phyloP scores from a whole-genome alignment of 1,139 yeast species.

The Blastobotrys petasosporus region DNA sequence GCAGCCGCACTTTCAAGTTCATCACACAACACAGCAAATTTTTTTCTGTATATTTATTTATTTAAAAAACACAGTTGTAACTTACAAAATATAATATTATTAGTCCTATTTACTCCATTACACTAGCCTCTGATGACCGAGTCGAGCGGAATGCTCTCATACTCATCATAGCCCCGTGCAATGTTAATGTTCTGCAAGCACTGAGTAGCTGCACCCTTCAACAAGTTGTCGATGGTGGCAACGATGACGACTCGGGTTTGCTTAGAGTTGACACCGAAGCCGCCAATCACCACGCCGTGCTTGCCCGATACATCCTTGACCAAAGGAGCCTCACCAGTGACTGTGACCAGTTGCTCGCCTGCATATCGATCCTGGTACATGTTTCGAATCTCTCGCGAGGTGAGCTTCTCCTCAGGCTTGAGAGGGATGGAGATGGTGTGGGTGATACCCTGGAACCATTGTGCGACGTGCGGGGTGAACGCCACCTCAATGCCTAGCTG shows the following conservation, averaged over 20 bases:
- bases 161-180: slow-evolving; percentile 85
- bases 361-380: slow-evolving; percentile 84
- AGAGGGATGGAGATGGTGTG: slow-evolving; percentile 89
- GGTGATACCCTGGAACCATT: slow-evolving; percentile 98
- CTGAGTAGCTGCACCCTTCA: slow-evolving; percentile 98
- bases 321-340: slow-evolving; percentile 85
- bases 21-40: too few species aligned
- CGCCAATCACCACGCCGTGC: slow-evolving; percentile 93
- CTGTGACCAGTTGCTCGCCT: slow-evolving; percentile 78
- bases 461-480: slow-evolving; percentile 95
- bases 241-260: slow-evolving; percentile 90
- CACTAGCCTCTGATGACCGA: slow-evolving; percentile 25
- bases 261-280: slow-evolving; percentile 84
- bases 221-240: slow-evolving; percentile 89
- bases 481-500: slow-evolving; percentile 78
- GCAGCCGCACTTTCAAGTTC: too few species aligned
- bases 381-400: slow-evolving; percentile 77
- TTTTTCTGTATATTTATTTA: too few species aligned
- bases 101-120: not conserved
- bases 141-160: slow-evolving; percentile 76
- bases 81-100: not conserved
- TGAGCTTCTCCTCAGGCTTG: slow-evolving; percentile 51
- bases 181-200: slow-evolving; percentile 93
- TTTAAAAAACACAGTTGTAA: too few species aligned
- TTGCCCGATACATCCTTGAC: slow-evolving; percentile 89